Evolutionary conservation across 2,329 filamentous ascomycete species (phyloP).

Genomic region (Calonectria pteridis): DNA sequence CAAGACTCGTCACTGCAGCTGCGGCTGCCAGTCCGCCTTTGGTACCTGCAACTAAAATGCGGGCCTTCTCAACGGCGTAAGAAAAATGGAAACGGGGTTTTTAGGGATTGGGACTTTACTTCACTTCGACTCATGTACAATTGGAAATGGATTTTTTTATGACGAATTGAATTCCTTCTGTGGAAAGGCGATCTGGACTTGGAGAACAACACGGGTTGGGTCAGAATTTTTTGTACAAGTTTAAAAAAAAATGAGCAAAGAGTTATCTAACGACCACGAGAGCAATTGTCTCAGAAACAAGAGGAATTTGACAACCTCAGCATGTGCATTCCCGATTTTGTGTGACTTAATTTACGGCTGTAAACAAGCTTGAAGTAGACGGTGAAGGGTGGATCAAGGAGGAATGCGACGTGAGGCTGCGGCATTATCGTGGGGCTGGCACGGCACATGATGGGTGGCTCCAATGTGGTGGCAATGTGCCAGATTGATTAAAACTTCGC

Average conservation of each 20-base stretch:
- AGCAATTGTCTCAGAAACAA: conserved; percentile 20
- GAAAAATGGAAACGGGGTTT: not conserved
- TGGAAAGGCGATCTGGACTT: conserved; percentile 20
- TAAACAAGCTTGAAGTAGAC: not conserved
- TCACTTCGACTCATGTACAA: conserved; percentile 42
- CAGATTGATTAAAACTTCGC: conserved; percentile 6
- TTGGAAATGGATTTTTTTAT: conserved; percentile 30
- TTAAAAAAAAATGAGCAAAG: conserved; percentile 10
- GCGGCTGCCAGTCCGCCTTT: conserved; percentile 52
- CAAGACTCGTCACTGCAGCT: conserved; percentile 51
- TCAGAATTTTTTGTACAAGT: conserved; percentile 18
- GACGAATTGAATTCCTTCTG: conserved; percentile 26
- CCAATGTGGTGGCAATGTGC: not conserved
- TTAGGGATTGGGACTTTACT: conserved; percentile 10
- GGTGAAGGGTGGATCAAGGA: not conserved
- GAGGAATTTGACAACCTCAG: conserved; percentile 9
- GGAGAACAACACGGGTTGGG: conserved; percentile 26
- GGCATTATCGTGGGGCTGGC: conserved; percentile 7
- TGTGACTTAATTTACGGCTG: conserved; percentile 5
- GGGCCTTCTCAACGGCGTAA: not conserved
- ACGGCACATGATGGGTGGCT: not conserved
- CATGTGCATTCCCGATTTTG: not conserved
- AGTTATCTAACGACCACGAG: conserved; percentile 9
- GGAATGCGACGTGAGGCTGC: not conserved
- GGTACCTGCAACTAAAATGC: conserved; percentile 47